Evolutionary conservation across 371 early-diverging fungal genomes (phyloP).

Genomic region (Mortierella sp.): DNA sequence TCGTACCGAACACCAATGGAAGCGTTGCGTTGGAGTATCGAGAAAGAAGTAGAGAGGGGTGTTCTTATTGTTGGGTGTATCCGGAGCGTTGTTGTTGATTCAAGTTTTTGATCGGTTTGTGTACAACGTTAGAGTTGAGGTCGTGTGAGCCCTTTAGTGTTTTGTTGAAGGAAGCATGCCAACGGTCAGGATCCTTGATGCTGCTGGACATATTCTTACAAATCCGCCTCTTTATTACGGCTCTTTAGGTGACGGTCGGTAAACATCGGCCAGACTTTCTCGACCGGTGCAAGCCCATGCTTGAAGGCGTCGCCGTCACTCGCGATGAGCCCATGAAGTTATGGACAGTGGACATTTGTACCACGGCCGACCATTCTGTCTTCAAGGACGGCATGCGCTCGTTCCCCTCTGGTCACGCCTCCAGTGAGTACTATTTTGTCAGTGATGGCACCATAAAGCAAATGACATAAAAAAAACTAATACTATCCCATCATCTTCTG

Average conservation of each 20-base stretch:
- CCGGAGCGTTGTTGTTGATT: constrained; percentile 2
- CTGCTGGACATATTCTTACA: constrained; percentile 8
- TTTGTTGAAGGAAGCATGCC: neutral
- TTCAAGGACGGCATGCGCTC: constrained; percentile 87
- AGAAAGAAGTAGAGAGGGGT: neutral
- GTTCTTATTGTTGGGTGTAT: neutral
- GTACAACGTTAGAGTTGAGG: neutral
- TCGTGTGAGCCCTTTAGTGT: neutral
- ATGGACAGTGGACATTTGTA: constrained; percentile 72
- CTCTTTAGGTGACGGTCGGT: constrained; percentile 63
- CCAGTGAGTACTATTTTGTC: constrained; percentile 58
- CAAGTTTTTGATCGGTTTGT: neutral
- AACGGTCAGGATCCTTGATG: neutral
- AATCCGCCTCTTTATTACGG: neutral
- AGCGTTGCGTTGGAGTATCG: neutral
- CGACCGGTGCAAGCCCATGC: constrained; percentile 80
- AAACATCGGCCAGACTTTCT: constrained; percentile 91
- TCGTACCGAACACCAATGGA: neutral
- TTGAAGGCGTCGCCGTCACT: constrained; percentile 45
- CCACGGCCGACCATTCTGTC: constrained; percentile 61
- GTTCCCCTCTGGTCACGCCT: constrained; percentile 96
- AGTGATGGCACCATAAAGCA: neutral
- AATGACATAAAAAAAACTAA: neutral
- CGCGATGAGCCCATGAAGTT: constrained; percentile 68
- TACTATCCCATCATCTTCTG: neutral